These are phyloP conservation scores for Nannochloropsis granulata DNA, from an alignment of 108 stramenopile genomes.

Conservation along the genomic window DNA sequence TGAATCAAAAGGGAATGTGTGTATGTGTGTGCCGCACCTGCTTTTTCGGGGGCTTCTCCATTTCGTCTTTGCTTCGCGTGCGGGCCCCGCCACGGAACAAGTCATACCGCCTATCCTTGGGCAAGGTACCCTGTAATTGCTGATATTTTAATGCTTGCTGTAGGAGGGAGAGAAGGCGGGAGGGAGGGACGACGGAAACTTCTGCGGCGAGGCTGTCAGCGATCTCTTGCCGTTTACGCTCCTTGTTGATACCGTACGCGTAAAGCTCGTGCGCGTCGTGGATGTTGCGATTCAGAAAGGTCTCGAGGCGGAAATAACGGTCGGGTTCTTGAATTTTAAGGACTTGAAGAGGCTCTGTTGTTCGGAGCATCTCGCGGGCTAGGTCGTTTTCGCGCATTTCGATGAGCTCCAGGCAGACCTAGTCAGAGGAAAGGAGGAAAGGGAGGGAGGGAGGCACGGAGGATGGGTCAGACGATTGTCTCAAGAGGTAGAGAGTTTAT, in stretches of 20 bases:
- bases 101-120: slow-evolving; percentile 23
- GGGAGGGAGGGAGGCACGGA: not conserved
- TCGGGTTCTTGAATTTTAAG: slow-evolving; percentile 33
- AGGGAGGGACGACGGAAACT: slow-evolving; percentile 50
- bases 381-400: slow-evolving; percentile 37
- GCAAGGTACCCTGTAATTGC: slow-evolving; percentile 22
- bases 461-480: not conserved
- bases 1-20: not conserved
- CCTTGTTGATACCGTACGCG: slow-evolving; percentile 12
- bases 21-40: not conserved
- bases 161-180: slow-evolving; percentile 56
- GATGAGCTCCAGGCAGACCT: slow-evolving; percentile 32
- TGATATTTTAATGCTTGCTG: slow-evolving; percentile 83
- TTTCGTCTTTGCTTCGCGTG: slow-evolving; percentile 2
- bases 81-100: slow-evolving; percentile 34
- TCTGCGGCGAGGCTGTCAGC: slow-evolving; percentile 40
- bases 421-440: not conserved
- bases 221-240: slow-evolving; percentile 47
- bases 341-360: slow-evolving; percentile 21
- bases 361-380: slow-evolving; percentile 35
- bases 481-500: not conserved
- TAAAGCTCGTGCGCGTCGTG: slow-evolving; percentile 28
- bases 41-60: slow-evolving; percentile 42
- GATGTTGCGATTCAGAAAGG: slow-evolving; percentile 12
- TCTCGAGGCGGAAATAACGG: slow-evolving; percentile 31